These are phyloP conservation scores for Lindgomyces ingoldianus DNA, from an alignment of 495 filamentous ascomycete species.

Conservation along the genomic window DNA sequence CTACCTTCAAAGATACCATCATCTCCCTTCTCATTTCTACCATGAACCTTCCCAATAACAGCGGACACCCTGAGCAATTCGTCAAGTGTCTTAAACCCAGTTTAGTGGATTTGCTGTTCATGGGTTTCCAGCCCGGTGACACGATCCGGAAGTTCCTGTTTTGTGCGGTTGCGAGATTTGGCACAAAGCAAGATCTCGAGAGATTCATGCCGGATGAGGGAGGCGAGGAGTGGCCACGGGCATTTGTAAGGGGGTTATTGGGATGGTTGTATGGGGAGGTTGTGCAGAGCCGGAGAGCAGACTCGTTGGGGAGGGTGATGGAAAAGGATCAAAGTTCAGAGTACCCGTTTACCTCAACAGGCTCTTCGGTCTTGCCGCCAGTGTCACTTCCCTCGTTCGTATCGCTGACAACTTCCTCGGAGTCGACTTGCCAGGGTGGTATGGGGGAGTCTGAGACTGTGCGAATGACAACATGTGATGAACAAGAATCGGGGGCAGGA, in stretches of 20 bases:
- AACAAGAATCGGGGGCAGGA: background rate
- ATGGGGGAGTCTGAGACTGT: no score
- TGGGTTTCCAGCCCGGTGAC: background rate
- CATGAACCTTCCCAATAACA: background rate
- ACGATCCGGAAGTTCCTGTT: background rate
- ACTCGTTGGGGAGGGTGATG: background rate
- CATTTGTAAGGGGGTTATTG: constrained; percentile 12
- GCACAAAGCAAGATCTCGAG: background rate
- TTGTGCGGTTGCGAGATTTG: constrained; percentile 3
- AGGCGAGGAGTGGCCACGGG: background rate
- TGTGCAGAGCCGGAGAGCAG: background rate
- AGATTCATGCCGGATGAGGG: constrained; percentile 3
- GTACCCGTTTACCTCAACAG: no score
- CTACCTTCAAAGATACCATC: constrained; percentile 8
- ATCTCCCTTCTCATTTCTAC: background rate
- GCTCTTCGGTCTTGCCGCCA: no score
- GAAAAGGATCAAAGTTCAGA: background rate
- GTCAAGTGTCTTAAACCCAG: constrained; percentile 3
- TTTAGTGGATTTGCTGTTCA: constrained; percentile 1
- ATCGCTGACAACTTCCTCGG: no score
- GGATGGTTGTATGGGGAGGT: background rate
- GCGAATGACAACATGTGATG: background rate
- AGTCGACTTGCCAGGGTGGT: no score
- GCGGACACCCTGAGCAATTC: background rate
- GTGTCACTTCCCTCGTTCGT: no score